Evolutionary conservation across 345 rosid species (phyloP), one percentile per base, ranked within the genome.

Genomic region (Erucastrum elatum): DNA sequence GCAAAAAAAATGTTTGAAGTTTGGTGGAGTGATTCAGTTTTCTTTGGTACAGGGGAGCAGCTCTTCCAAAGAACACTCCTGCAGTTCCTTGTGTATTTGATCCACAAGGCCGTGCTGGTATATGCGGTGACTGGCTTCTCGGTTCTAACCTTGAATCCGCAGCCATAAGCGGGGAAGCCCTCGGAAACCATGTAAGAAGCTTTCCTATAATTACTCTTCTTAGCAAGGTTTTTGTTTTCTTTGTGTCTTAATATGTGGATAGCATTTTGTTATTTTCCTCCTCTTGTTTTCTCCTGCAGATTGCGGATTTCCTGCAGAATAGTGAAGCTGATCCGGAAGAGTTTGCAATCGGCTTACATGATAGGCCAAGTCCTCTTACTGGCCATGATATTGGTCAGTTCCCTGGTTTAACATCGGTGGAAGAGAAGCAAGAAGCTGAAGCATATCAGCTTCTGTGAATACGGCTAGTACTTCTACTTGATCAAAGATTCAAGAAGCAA

Each of bases 51-150:
- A 94, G 97, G 97, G 98, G 97, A 53, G 98, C 98, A 49, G 98
- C 98, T 61, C 88, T 90, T 71, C 97, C 98, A 2, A 90, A 81
- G 10, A 94, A 92, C 80, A 88, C 85, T 60, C 94, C 95, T 0
- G 75, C 90, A 39, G 62, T 84, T 34, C 91, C 95, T 61, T 92
- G 90, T 78, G 88, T 92, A 80, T 92, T 92, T 60, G 95, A 94
- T 82, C 92, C 97, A 34, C 86, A 78, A 13, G 98, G 97, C 68
- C 89, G 97, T 83, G 95, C 94, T 64, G 98, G 98, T 37, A 88
- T 90, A 60, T 94, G 98, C 21, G 98, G 98, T 6, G 98, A 92
- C 64, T 92, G 98, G 98, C 86, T 92, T 62, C 77, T 90, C 29
- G 98, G 97, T 62, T 92, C 98, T 49, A 92, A 82, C 82, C 3